Base-by-base conservation (phyloP, 2,329 filamentous ascomycete species). In the Colletotrichum aenigma region DNA sequence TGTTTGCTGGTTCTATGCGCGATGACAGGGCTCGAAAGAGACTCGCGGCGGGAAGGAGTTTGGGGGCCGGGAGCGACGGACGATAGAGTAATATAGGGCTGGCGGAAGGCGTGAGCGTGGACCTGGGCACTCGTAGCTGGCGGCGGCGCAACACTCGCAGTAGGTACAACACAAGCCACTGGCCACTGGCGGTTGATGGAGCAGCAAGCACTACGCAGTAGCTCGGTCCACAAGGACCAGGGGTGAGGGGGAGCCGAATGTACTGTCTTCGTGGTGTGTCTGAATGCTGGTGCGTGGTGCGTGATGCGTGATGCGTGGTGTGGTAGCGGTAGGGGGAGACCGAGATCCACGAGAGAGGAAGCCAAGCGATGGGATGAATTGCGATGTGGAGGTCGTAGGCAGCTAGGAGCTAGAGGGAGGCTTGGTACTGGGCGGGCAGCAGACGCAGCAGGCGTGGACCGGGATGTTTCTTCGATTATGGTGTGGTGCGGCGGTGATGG, bases 1-100 rank as follows among this genome's bases (percentile, higher is more conserved):
- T 16, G 52, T 56, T 60, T 56, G 43, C 16, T 60, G 69, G 34
- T 34, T 55, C 15, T 38, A 69, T 69, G 70, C 34, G 70, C 26
- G 30, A 68, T 52, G 70, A 36, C 56, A 58, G 56, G 32, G 56
- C 48, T 43, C 7, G 66, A 43, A 26, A 30, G 34, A 66, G 62
- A 60, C 72, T 75, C 56, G 24, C 70, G 24, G 38, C 64, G 73
- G 70, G 64, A 73, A 65, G 70, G 58, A 48, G 56, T 43, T 67
- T 73, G 70, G 73, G 73, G 73, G 73, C 73, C 64, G 43, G 56
- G 62, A 67, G 70, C 32, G 69, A 68, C 43, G 70, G 43, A 30
- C 48, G 64, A 58, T 73, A 60, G 69, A 73, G 56, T 73, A 73
- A 73, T 75, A 73, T 75, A 75, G 73, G 73, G 73, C 73, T 75